phyloP scores from a whole-genome alignment of 2,329 filamentous ascomycete genomes.

The Zelopaecilomyces penicillatus region DNA sequence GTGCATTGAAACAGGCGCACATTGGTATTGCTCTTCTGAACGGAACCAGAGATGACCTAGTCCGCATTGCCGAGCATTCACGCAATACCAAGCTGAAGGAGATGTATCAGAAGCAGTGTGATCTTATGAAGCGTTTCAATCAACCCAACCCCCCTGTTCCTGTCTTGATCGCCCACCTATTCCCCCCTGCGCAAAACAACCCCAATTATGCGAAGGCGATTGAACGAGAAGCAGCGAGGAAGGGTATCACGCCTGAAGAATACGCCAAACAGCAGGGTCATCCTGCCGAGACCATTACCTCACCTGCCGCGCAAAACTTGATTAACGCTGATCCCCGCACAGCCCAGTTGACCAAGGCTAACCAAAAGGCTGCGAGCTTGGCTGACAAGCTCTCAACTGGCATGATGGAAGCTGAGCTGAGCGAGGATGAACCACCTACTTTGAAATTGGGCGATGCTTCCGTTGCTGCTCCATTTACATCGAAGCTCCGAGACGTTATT shows the following conservation, averaged over 20 bases:
- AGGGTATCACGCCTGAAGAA: conserved; percentile 57
- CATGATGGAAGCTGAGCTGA: conserved; percentile 86
- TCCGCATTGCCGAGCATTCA: conserved; percentile 84
- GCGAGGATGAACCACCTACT: conserved; percentile 83
- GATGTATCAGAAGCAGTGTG: conserved; percentile 90
- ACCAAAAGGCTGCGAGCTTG: conserved; percentile 65
- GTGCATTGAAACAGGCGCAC: conserved; percentile 94
- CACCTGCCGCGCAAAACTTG: conserved; percentile 54
- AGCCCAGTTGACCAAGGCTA: conserved; percentile 47
- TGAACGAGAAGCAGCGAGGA: conserved; percentile 73
- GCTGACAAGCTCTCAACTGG: conserved; percentile 78
- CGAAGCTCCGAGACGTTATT: conserved; percentile 92
- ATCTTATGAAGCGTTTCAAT: conserved; percentile 91
- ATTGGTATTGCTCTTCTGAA: conserved; percentile 95
- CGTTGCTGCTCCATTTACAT: conserved; percentile 93
- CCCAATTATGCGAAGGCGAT: conserved; percentile 93
- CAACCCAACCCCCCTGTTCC: conserved; percentile 89
- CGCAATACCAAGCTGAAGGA: conserved; percentile 98
- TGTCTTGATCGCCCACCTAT: conserved; percentile 85
- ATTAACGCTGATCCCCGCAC: conserved; percentile 30
- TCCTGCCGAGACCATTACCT: conserved; percentile 55
- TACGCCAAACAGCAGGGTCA: conserved; percentile 46
- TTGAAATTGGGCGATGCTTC: conserved; percentile 97
- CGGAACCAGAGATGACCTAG: conserved; percentile 83
- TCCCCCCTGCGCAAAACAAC: conserved; percentile 81